Conservation (phyloP, 495 filamentous ascomycete species). For the Glonium stellatum region DNA sequence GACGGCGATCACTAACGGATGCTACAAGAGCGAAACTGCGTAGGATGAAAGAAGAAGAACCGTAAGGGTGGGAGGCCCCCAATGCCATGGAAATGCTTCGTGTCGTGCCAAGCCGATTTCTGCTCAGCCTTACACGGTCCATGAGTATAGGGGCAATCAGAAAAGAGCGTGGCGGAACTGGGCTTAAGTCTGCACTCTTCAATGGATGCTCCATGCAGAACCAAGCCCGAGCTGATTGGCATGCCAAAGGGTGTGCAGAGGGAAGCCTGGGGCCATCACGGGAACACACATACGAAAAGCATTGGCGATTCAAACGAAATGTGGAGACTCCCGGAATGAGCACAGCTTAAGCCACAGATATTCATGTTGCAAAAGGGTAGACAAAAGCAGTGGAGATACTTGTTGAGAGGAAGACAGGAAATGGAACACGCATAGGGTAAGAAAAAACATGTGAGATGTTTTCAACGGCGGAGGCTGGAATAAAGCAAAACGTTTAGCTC, state of each 20-base stretch:
- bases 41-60: not conserved
- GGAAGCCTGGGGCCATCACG: not conserved
- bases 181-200: not conserved
- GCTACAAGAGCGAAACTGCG: not conserved
- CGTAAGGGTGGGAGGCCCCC: not conserved
- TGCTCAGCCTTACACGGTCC: not conserved
- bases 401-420: not conserved
- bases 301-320: not conserved
- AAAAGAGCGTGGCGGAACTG: not conserved
- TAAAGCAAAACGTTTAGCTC: not conserved
- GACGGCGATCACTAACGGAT: not conserved
- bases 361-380: too few species aligned
- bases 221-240: not conserved
- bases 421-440: not conserved
- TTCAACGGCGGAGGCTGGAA: not conserved
- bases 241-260: not conserved
- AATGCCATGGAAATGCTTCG: not conserved
- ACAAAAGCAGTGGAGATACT: not conserved
- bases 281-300: not conserved
- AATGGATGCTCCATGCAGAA: not conserved
- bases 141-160: not conserved
- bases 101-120: not conserved
- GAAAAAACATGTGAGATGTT: not conserved
- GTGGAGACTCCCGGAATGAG: not conserved
- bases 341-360: not conserved